Evolutionary conservation across 768 basidiomycete species (phyloP), one percentile per base, ranked within the genome.

Genomic region (Naganishia vaughanmartiniae): DNA sequence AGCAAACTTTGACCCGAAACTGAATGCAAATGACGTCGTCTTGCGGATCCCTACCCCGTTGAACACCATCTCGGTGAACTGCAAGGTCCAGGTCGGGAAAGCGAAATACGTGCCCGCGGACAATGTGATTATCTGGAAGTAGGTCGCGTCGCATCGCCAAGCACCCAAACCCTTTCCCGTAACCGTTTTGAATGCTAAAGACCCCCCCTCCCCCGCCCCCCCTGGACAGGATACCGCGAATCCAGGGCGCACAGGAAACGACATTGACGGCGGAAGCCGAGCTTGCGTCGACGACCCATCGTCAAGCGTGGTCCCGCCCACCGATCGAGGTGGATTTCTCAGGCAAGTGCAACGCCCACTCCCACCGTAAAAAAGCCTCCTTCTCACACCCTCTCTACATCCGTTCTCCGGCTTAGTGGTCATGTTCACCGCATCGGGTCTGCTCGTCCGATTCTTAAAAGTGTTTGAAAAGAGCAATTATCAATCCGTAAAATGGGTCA

Each of bases 91-190:
- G 0, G 87, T 85, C 45, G 96, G 96, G 0, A 99, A 99, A 83
- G 96, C 94, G 2, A 99, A 99, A 81, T 99, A 98, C 76, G 90
- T 90, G 4, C 95, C 96, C 1, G 91, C 87, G 0, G 96, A 99
- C 82, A 99, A 99, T 73, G 87, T 95, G 33, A 90, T 98, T 56
- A 85, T 97, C 6, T 99, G 96, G 96, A 98, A 97, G 96, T 96
- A 80, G 76, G 95, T 85, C 39, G 10, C 53, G 12, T 55, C 4
- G 24, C 42, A 15, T 34, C 21, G 39, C n/a, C 7, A 42, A 42
- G 15, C 65, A 30, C 21, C 7, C 19, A 15, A 46, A 24, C 19
- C 24, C 0, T 66, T 19, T 4, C n/a, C 36, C 60, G 56, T 46
- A 51, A 15, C 14, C 39, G 19, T 68, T 58, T 34, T 36, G n/a